phyloP scores from a whole-genome alignment of 306 rosid genomes.

The Castanea crenata region DNA sequence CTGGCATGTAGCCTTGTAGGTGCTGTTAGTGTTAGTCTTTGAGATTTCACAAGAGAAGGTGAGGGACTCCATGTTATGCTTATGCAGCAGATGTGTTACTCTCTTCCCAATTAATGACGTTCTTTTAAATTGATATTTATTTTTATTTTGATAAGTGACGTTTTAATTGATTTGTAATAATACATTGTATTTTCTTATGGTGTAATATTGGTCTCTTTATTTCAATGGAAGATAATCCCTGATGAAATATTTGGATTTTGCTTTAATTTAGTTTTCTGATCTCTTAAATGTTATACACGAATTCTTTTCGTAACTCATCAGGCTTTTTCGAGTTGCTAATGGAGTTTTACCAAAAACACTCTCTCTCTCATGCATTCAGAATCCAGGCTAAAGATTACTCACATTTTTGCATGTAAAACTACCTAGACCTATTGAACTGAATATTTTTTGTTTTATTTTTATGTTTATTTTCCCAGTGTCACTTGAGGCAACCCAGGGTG shows the following conservation, averaged over 20 bases:
- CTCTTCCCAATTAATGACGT: background rate
- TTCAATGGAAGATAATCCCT: background rate
- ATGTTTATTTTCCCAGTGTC: too few relatives aligned
- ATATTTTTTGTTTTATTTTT: too few relatives aligned
- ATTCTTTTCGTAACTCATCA: background rate
- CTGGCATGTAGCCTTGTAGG: background rate
- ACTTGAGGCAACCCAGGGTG: too few relatives aligned
- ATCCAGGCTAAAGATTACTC: too few relatives aligned
- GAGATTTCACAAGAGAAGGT: background rate
- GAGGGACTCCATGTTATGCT: background rate
- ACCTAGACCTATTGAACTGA: too few relatives aligned
- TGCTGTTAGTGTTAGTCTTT: background rate
- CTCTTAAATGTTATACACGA: background rate
- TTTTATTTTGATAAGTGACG: too few relatives aligned
- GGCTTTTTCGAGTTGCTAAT: too few relatives aligned
- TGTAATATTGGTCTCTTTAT: background rate
- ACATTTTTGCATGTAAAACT: too few relatives aligned
- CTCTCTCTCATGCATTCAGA: too few relatives aligned
- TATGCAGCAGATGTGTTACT: background rate
- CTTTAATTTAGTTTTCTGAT: background rate
- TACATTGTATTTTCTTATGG: background rate
- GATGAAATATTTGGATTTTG: background rate
- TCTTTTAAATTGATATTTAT: background rate
- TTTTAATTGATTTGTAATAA: background rate
- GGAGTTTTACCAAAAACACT: too few relatives aligned